Conservation (phyloP, 352 stramenopile genomes). For the Albugo laibachii region DNA sequence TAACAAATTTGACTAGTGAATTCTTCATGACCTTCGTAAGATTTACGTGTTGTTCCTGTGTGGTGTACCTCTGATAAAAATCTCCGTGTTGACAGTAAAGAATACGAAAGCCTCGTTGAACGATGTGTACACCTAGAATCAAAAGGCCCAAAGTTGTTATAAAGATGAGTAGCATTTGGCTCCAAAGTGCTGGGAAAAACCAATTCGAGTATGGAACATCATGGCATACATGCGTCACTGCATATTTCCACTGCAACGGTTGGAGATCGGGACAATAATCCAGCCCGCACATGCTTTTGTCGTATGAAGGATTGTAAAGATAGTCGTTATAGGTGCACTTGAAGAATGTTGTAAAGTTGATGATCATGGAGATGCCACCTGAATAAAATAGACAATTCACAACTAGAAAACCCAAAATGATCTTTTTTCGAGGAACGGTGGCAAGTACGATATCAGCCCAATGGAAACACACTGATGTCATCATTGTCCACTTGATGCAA, state of each 20-base stretch:
- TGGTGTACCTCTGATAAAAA: conserved; percentile 21
- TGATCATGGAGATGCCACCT: conserved; percentile 38
- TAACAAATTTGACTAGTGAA: conserved; percentile 57
- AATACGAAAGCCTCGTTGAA: conserved; percentile 39
- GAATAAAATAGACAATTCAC: conserved; percentile 47
- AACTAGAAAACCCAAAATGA: conserved; percentile 38
- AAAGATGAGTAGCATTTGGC: conserved; percentile 37
- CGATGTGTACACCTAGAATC: conserved; percentile 40
- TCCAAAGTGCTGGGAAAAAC: conserved; percentile 33
- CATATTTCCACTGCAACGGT: conserved; percentile 63
- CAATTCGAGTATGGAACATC: conserved; percentile 33
- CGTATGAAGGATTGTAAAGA: conserved; percentile 65
- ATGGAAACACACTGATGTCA: conserved; percentile 74
- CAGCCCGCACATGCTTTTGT: conserved; percentile 31
- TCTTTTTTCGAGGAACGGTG: conserved; percentile 22
- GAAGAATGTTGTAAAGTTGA: conserved; percentile 58
- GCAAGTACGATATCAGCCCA: conserved; percentile 59
- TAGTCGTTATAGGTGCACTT: conserved; percentile 79
- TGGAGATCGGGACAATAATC: conserved; percentile 70
- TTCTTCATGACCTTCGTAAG: conserved; percentile 55
- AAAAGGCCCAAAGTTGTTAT: conserved; percentile 32
- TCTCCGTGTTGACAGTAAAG: conserved; percentile 57
- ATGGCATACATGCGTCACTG: conserved; percentile 35
- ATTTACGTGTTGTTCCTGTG: conserved; percentile 3
- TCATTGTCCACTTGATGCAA: conserved; percentile 71